Evolutionary conservation across 768 basidiomycete species (phyloP).

Genomic region (Daedaleopsis nitida): DNA sequence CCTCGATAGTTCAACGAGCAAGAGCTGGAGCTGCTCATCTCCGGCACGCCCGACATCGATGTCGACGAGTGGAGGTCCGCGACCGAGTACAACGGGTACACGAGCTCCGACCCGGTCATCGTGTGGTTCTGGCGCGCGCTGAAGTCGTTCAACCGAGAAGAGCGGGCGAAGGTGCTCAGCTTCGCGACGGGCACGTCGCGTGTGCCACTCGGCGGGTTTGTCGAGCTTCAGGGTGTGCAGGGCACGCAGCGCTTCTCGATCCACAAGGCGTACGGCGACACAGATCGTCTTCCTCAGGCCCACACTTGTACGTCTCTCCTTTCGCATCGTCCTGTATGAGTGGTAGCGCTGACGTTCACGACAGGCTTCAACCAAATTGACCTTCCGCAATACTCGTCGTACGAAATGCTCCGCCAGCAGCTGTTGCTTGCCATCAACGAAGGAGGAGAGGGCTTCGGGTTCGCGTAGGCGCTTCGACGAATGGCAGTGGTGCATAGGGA

Average conservation of each 20-base stretch:
- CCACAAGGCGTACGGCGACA: constrained; percentile 87
- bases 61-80: constrained; percentile 97
- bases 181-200: constrained; percentile 94
- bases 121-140: constrained; percentile 99
- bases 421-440: constrained; percentile 92
- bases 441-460: constrained; percentile 95
- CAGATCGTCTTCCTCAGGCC: constrained; percentile 84
- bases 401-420: constrained; percentile 94
- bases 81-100: constrained; percentile 89
- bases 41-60: constrained; percentile 97
- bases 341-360: neutral
- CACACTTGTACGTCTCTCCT: constrained; percentile 71
- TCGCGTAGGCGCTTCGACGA: constrained; percentile 42
- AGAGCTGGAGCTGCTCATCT: constrained; percentile 91
- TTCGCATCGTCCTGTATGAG: neutral
- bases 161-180: constrained; percentile 94
- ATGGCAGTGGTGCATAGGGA: constrained; percentile 20
- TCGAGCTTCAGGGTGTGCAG: constrained; percentile 92
- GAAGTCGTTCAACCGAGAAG: constrained; percentile 96
- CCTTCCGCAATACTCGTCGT: constrained; percentile 91
- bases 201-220: constrained; percentile 93
- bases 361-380: constrained; percentile 94
- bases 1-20: constrained; percentile 82
- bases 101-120: constrained; percentile 90
- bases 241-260: constrained; percentile 96